Evolutionary conservation across 1,284 basidiomycete species (phyloP), one percentile per base, ranked within the genome.

Genomic region (Butyriboletus appendiculatus): DNA sequence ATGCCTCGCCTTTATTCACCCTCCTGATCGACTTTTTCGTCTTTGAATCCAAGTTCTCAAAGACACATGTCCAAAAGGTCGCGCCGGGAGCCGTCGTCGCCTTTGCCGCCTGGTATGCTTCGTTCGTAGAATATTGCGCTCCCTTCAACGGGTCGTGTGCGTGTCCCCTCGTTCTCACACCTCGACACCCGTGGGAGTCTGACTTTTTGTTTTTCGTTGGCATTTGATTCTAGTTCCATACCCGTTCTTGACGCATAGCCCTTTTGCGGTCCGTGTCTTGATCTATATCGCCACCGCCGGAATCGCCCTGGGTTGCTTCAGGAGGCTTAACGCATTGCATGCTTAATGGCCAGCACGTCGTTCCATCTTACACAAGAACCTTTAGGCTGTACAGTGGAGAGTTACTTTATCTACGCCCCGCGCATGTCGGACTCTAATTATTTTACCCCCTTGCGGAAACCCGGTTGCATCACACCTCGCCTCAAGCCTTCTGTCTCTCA

Each of bases 101-200:
- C 0, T 81, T 76, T 56, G 75, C 81, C 1, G 18, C 78, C 5
- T 78, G 78, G 69, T 93, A 93, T 62, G 74, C 74, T 0, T 69
- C 67, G 10, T 91, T 88, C 81, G 82, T 84, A 9, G 91, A 94
- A 63, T 81, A 83, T 59, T 88, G 84, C 61, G 85, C 86, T 0
- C 71, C 63, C 7, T 76, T 74, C 64, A 88, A 86, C 53, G 82
- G 81, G n/a, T 69, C 65, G 3, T 93, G 88, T 90, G 61, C 72
- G 86, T 79, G 8, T 18, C 33, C 40, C 43, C 16, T 50, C 33
- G 42, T 44, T 16, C 1, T 1, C 33, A 45, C 32, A 6, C 38
- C 33, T 38, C 18, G 15, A 11, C 18, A 8, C 18, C 30, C 44
- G 15, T 35, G 34, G 4, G 14, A n/a, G 37, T 46, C 54, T 65